Evolutionary conservation across 805 yeast genomes (phyloP), one percentile per base, ranked within the genome.

Genomic region (Cyberlindnera lachancei): DNA sequence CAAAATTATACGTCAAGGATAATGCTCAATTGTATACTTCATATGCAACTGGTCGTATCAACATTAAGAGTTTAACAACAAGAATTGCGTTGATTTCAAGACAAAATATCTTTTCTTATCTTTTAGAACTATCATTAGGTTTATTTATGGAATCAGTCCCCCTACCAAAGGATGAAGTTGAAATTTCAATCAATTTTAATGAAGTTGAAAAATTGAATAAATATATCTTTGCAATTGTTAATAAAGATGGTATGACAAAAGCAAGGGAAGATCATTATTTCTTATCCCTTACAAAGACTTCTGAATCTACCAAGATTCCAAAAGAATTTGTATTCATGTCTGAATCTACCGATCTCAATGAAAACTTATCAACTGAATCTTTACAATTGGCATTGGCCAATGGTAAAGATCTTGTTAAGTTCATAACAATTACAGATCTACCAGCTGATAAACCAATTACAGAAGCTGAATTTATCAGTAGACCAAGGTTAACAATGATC

Each of bases 31-130:
- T 67, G 38, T 60, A 49, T 35, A 70, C 64, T 9, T 65, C 83
- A 23, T 92, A 85, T 55, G 94, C 96, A 26, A 72, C 95, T 36
- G 98, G 98, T 40, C 78, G 98, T 57, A 63, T 74, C 37, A 79
- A 85, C 55, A 69, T 92, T 39, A 75, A 75, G 38, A 67, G 73
- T 35, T 60, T 87, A 36, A 61, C 69, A 36, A 66, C 79, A 29
- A 73, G 69, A 41, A 66, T 87, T 53, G 70, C 68, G 35, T 66
- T 88, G 57, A 65, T 73, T 40, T 75, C 94, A 39, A 79, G 97
- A 64, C 88, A 85, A 55, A 90, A 88, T 59, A 48, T 80, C 18
- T 63, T 85, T 42, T 63, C 81, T 37, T 71, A 81, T 70, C 23
- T 70, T 13, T 57, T 77, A 58, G 96, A 92, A 58, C 53, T 59